These are phyloP conservation scores for Jackrogersella minutella DNA, from an alignment of 495 filamentous ascomycete genomes.

Conservation along the genomic window DNA sequence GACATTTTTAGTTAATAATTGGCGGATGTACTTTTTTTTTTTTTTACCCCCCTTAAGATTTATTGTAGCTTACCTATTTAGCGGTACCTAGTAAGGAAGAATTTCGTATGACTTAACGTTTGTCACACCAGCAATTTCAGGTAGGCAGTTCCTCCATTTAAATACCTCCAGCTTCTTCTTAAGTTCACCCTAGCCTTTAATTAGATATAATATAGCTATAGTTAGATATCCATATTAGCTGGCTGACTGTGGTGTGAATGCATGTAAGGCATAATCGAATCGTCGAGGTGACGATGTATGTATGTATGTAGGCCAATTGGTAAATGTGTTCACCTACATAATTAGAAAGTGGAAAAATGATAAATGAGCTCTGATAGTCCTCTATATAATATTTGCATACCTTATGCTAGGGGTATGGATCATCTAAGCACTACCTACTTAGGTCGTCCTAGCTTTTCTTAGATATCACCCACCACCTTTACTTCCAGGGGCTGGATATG, in stretches of 20 bases:
- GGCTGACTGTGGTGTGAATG: background rate
- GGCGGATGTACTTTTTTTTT: background rate
- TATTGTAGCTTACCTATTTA: background rate
- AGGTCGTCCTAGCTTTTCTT: no score
- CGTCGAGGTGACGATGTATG: no score
- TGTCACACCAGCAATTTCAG: conserved; percentile 6
- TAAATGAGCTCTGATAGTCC: background rate
- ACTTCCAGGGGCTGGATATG: no score
- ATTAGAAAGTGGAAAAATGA: conserved; percentile 4
- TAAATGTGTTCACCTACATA: no score
- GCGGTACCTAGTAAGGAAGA: background rate
- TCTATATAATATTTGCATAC: no score
- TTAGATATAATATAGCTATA: conserved; percentile 12
- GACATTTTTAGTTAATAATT: background rate
- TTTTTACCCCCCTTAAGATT: background rate
- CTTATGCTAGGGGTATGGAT: no score
- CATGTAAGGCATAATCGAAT: conserved; percentile 5
- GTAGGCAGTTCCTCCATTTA: background rate
- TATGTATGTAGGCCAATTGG: no score
- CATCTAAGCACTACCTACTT: no score
- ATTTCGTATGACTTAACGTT: conserved; percentile 3
- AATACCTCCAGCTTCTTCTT: background rate
- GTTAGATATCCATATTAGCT: background rate
- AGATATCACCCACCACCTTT: background rate
- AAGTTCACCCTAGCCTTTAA: background rate